Evolutionary conservation across 129 eudicot species (phyloP).

Genomic region (Flaveria bidentis): DNA sequence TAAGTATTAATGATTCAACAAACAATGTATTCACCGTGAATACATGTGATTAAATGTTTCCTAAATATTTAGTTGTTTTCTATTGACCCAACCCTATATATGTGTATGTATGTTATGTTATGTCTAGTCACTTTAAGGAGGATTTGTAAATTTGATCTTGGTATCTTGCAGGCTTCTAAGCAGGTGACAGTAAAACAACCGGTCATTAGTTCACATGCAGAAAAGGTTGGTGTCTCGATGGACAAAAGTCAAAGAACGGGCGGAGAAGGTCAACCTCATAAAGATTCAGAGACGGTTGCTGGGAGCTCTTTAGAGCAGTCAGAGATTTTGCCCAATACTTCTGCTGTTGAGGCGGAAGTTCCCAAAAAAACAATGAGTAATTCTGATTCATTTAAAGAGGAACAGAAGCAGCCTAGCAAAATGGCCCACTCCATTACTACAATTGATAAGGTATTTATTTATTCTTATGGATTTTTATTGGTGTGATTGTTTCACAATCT

Average conservation of each 20-base stretch:
- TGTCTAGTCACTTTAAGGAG: background rate
- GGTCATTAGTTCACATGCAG: conserved; percentile 49
- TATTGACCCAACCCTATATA: no score
- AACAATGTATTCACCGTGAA: background rate
- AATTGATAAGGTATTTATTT: conserved; percentile 46
- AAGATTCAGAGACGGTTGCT: conserved; percentile 32
- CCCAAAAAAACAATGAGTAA: conserved; percentile 17
- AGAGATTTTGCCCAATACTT: background rate
- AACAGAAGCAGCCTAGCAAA: conserved; percentile 32
- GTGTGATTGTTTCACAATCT: conserved; percentile 6
- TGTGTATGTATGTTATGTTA: background rate
- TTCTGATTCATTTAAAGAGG: conserved; percentile 37
- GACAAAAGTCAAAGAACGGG: conserved; percentile 40
- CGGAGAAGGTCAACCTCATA: conserved; percentile 40
- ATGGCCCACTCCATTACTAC: conserved; percentile 18
- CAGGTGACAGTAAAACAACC: conserved; percentile 73
- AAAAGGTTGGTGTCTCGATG: conserved; percentile 42
- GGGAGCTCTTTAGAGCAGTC: conserved; percentile 33
- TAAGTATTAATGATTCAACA: background rate
- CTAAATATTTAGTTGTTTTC: background rate
- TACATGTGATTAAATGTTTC: background rate
- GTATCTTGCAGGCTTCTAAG: conserved; percentile 29
- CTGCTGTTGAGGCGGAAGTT: conserved; percentile 37
- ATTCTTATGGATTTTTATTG: background rate
- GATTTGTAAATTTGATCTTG: conserved; percentile 18